Evolutionary conservation across 768 basidiomycete genomes (phyloP).

Genomic region (Panaeolus cyanescens): DNA sequence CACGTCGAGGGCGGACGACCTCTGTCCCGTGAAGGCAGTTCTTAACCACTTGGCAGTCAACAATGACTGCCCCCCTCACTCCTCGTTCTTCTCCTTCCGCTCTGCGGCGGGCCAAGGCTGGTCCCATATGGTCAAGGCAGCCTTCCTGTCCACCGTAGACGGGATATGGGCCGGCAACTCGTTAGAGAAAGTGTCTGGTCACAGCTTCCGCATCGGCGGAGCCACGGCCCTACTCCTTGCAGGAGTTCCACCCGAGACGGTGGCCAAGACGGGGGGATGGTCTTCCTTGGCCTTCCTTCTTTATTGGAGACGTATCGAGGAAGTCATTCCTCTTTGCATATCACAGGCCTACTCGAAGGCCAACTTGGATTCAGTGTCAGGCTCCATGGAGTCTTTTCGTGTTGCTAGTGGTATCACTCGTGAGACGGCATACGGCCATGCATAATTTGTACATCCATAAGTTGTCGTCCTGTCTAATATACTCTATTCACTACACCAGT

Average conservation of each 20-base stretch:
- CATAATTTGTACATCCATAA: no score
- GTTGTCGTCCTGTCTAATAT: no score
- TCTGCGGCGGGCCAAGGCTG: background rate
- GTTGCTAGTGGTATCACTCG: no score
- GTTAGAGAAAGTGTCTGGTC: constrained; percentile 15
- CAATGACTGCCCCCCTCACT: background rate
- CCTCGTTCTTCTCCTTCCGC: constrained; percentile 7
- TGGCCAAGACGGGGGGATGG: constrained; percentile 29
- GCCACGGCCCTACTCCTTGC: constrained; percentile 23
- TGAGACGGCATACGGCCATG: no score
- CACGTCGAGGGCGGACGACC: constrained; percentile 18
- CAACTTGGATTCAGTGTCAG: constrained; percentile 3
- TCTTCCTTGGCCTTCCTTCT: constrained; percentile 29
- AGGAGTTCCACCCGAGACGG: constrained; percentile 27
- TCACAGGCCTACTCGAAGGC: constrained; percentile 14
- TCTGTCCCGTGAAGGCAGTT: constrained; percentile 24
- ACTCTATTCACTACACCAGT: no score
- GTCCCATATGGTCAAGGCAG: constrained; percentile 6
- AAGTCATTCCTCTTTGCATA: constrained; percentile 17
- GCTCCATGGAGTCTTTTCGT: no score
- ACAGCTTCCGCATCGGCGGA: constrained; percentile 33
- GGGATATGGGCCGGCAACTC: constrained; percentile 8
- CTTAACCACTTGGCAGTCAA: constrained; percentile 13
- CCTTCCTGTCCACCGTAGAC: constrained; percentile 9
- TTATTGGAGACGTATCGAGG: constrained; percentile 27